phyloP scores from a whole-genome alignment of 129 eudicot genomes.

The Solidago caesia region DNA sequence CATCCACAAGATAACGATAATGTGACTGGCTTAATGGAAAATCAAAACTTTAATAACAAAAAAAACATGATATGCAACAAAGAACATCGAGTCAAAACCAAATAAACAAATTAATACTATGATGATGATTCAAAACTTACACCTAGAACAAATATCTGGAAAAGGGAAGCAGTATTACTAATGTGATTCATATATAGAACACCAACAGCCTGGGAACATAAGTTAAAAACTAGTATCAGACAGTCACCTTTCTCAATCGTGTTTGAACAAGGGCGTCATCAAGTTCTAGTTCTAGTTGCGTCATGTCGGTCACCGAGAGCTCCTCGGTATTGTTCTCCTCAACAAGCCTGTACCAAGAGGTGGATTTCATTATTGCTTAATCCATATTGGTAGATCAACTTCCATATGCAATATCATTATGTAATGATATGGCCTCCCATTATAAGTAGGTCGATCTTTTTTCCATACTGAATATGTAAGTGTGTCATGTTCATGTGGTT shows the following conservation, averaged over 20 bases:
- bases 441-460: neutral
- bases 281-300: constrained; percentile 54
- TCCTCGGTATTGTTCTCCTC: constrained; percentile 28
- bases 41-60: too few species aligned
- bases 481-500: neutral
- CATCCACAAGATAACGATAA: neutral
- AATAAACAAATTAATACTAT: neutral
- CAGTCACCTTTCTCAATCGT: constrained; percentile 48
- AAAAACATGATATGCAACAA: neutral
- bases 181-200: neutral
- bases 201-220: neutral
- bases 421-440: neutral
- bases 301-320: constrained; percentile 37
- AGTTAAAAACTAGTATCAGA: neutral
- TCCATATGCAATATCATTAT: neutral
- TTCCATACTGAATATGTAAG: neutral
- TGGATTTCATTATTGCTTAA: neutral
- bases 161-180: neutral
- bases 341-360: constrained; percentile 38
- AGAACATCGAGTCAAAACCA: too few species aligned
- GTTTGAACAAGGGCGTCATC: constrained; percentile 43
- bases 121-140: neutral
- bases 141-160: neutral
- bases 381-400: neutral
- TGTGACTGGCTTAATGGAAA: too few species aligned